A percentile compares a stretch with the other conserved stretches of the same genome.
Conservation (phyloP, 495 filamentous ascomycete genomes). For the Xylaria cubensis region DNA sequence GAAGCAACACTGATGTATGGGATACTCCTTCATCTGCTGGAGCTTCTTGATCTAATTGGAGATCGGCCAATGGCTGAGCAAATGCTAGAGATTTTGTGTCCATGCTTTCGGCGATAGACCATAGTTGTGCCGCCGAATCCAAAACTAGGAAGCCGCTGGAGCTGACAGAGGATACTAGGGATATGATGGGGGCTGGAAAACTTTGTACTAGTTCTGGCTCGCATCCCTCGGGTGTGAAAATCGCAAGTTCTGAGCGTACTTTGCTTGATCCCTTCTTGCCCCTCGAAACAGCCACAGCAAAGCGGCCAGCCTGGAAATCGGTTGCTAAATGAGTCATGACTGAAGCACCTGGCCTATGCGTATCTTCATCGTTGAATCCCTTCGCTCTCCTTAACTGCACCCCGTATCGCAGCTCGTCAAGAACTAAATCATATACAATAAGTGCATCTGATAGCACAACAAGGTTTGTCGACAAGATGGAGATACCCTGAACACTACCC, state of each 20-base stretch:
- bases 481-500: conserved; percentile 61
- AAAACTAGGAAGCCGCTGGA: conserved; percentile 68
- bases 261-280: conserved; percentile 34
- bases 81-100: conserved; percentile 52
- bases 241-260: conserved; percentile 56
- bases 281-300: conserved; percentile 62
- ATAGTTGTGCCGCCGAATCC: conserved; percentile 64
- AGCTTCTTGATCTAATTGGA: conserved; percentile 48
- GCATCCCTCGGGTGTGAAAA: conserved; percentile 59
- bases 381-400: conserved; percentile 39
- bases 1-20: conserved; percentile 29
- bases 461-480: conserved; percentile 64
- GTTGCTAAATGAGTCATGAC: conserved; percentile 66
- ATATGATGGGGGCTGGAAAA: conserved; percentile 57
- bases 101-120: conserved; percentile 57
- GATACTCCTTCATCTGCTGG: conserved; percentile 28
- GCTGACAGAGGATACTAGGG: conserved; percentile 57
- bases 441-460: conserved; percentile 68
- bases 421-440: conserved; percentile 70
- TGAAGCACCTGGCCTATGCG: conserved; percentile 26
- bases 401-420: conserved; percentile 61
- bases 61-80: conserved; percentile 57
- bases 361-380: conserved; percentile 25
- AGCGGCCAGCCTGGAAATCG: conserved; percentile 60
- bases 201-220: conserved; percentile 57